Percentiles rank a stretch among this genome's conserved stretches.
These are phyloP conservation scores for Hibiscus trionum DNA, from an alignment of 345 rosid species.

Conservation along the genomic window DNA sequence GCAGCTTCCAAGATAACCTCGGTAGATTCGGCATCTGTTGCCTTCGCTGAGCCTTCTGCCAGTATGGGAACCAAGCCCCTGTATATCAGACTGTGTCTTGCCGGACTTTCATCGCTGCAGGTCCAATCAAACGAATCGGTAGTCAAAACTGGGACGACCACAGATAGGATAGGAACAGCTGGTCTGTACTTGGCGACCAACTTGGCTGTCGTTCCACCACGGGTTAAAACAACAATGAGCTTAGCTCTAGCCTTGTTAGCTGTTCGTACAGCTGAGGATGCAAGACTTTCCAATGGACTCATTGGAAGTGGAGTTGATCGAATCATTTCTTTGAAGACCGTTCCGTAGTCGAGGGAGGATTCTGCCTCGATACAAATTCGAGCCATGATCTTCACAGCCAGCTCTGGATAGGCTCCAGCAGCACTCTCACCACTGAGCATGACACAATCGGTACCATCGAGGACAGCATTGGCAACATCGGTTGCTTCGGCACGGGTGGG, in stretches of 20 bases:
- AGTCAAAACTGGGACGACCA: slow-evolving; percentile 73
- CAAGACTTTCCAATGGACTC: slow-evolving; percentile 94
- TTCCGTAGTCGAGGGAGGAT: slow-evolving; percentile 71
- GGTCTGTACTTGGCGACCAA: slow-evolving; percentile 91
- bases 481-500: slow-evolving; percentile 97
- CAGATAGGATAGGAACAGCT: slow-evolving; percentile 84
- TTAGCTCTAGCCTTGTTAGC: slow-evolving; percentile 85
- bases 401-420: slow-evolving; percentile 80
- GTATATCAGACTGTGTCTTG: slow-evolving; percentile 77
- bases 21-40: slow-evolving; percentile 83
- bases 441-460: slow-evolving; percentile 89
- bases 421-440: slow-evolving; percentile 97
- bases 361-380: slow-evolving; percentile 80
- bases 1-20: slow-evolving; percentile 74
- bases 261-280: slow-evolving; percentile 85
- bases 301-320: slow-evolving; percentile 83
- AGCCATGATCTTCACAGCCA: slow-evolving; percentile 87
- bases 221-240: slow-evolving; percentile 79
- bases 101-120: slow-evolving; percentile 85
- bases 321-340: slow-evolving; percentile 81
- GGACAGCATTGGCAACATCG: slow-evolving; percentile 89
- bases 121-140: slow-evolving; percentile 87
- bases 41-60: slow-evolving; percentile 89
- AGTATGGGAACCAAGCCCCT: slow-evolving; percentile 80
- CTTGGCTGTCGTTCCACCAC: slow-evolving; percentile 86